Evolutionary conservation across 331 rosid species (phyloP), one percentile per base, ranked within the genome.

Genomic region (Prunus yedoensis): DNA sequence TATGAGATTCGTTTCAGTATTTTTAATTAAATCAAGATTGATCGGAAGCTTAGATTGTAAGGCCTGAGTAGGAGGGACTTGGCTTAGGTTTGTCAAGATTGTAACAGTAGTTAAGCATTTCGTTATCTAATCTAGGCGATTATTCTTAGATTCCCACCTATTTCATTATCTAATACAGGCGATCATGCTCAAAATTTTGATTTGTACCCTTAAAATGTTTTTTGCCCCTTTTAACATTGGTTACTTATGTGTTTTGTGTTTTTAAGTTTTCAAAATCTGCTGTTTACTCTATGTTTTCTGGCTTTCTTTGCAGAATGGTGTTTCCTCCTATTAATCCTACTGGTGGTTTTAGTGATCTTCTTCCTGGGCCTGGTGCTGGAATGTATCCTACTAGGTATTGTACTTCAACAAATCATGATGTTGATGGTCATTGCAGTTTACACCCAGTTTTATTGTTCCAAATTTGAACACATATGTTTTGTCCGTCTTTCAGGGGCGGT

Each of bases 341-440:
- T 70, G 93, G 94, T 73, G 88, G 87, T 9, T 47, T 10, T 71
- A 79, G 89, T 73, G 95, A 90, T 86, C 85, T 90, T 66, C 68
- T 77, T 62, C 98, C 98, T 21, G 96, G 96, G 52, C 89, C 96
- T 57, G 84, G 85, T 35, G 97, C 97, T 75, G 97, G 94, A 66
- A 74, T 90, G 77, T 76, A 82, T 65, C 94, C 94, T 54, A 53
- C 84, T 58, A 85, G 97, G 97, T 93, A 86, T 32, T 77, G 73
- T 73, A 16, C 14, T 30, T 43, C 38, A 65, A 15, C 60, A 10
- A 51, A 27, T 70, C 70, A 46, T 77, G 46, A 32, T 61, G 27
- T 68, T 63, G 61, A 9, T 35, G 18, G 2, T 38, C 73, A 3
- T 75, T 15, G n/a, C 38, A 73, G 8, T 45, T 17, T 27, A 17